phyloP scores from a whole-genome alignment of 768 basidiomycete genomes.

The Saitozyma podzolica region DNA sequence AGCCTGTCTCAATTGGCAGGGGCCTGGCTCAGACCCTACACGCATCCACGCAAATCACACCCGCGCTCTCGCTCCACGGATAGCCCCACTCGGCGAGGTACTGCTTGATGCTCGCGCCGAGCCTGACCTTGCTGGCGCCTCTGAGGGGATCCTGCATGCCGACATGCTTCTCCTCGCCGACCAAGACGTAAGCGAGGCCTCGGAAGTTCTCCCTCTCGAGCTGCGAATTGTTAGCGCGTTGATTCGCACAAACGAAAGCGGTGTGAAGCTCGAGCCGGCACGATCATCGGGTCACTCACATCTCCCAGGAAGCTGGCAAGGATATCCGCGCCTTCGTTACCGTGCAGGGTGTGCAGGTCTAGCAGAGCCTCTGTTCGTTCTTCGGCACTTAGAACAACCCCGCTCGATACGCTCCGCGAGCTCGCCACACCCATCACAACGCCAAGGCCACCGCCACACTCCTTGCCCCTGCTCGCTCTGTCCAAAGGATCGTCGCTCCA shows the following conservation, averaged over 20 bases:
- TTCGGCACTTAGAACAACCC: slow-evolving; percentile 67
- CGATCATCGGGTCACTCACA: slow-evolving; percentile 58
- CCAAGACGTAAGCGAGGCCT: slow-evolving; percentile 83
- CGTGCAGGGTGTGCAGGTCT: slow-evolving; percentile 90
- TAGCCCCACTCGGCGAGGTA: slow-evolving; percentile 94
- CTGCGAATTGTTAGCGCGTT: slow-evolving; percentile 53
- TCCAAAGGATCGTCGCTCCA: slow-evolving; percentile 74
- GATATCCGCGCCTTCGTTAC: slow-evolving; percentile 88
- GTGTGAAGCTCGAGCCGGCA: background rate
- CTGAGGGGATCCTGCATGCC: slow-evolving; percentile 81
- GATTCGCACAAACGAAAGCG: background rate
- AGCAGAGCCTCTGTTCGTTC: slow-evolving; percentile 86
- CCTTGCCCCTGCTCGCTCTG: slow-evolving; percentile 68
- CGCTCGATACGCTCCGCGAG: slow-evolving; percentile 52
- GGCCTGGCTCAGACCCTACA: slow-evolving; percentile 7
- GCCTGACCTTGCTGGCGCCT: slow-evolving; percentile 76
- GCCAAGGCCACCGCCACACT: slow-evolving; percentile 78
- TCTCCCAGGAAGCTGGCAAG: slow-evolving; percentile 83
- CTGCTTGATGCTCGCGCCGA: slow-evolving; percentile 82
- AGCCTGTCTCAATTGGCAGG: background rate
- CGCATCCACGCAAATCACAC: slow-evolving; percentile 79
- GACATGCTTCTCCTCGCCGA: slow-evolving; percentile 95
- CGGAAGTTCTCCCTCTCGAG: slow-evolving; percentile 84
- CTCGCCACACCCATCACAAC: slow-evolving; percentile 80
- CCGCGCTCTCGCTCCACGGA: slow-evolving; percentile 90